A percentile compares a stretch with the other conserved stretches of the same genome.
phyloP scores from a whole-genome alignment of 2,329 filamentous ascomycete genomes.

The Sporothrix pseudoabietina region DNA sequence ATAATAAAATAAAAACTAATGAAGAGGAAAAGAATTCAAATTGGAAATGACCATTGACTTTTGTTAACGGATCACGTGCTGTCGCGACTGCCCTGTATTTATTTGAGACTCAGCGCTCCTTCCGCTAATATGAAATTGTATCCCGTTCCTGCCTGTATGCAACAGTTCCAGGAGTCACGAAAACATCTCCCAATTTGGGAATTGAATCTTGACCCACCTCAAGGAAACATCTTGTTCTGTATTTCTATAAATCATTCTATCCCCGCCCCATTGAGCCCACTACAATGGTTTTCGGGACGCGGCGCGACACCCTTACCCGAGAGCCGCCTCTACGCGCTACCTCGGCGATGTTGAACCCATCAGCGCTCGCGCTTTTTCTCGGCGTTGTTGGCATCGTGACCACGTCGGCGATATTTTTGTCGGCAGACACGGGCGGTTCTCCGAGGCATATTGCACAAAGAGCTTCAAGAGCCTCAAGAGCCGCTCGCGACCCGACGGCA shows the following conservation, averaged over 20 bases:
- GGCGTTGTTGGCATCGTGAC: not conserved
- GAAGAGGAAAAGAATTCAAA: not conserved
- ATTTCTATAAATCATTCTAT: not conserved
- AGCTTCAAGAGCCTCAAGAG: not conserved
- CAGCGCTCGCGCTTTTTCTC: constrained; percentile 1
- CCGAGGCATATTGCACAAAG: not conserved
- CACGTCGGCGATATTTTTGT: not conserved
- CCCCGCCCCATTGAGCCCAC: not conserved
- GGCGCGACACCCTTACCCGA: not conserved
- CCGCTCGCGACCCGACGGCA: constrained; percentile 34
- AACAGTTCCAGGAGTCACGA: not conserved
- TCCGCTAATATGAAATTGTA: not conserved
- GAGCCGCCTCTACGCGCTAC: too few species aligned
- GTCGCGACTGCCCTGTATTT: constrained; percentile 1
- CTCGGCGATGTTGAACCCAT: constrained; percentile 18
- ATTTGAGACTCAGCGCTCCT: not conserved
- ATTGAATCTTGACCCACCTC: not conserved
- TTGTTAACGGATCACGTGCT: not conserved
- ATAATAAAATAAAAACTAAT: not conserved
- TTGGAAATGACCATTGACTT: not conserved
- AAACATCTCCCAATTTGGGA: not conserved
- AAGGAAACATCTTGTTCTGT: not conserved
- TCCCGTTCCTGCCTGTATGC: not conserved
- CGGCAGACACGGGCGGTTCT: not conserved
- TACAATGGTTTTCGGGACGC: not conserved